Base-by-base conservation (phyloP, 768 basidiomycete genomes). In the Cystobasidium tubakii region DNA sequence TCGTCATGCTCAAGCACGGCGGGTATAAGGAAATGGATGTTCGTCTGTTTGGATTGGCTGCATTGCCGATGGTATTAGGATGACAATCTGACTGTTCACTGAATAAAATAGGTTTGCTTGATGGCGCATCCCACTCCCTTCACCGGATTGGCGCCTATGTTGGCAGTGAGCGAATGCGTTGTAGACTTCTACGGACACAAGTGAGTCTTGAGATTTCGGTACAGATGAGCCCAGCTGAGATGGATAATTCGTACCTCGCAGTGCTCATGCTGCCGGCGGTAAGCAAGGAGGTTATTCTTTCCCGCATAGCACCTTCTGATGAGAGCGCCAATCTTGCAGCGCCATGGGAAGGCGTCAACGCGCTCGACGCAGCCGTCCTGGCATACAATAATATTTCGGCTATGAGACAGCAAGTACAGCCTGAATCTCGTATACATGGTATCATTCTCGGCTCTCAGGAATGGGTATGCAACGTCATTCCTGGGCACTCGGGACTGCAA, bases 261-360 rank as follows among this genome's bases (percentile, higher is more conserved):
- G 74, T 50, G 74, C 71, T 53, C 74, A 73, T 36, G 74, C 74
- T 13, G 75, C 66, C 1, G 73, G 55, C 33, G 57, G 57, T 60
- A 34, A 25, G 57, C 33, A 6, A 10, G 13, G 17, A 12, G 3
- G 34, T 39, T 13, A 50, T 27, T 21, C 31, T 46, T 64, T 53
- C 31, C 34, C 76, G n/a, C 0, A 70, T 90, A 88, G 55, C 89
- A 90, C 4, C 90, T 91, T 77, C 90, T 90, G 19, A 88, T 87
- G n/a, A 27, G 17, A 42, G 46, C 21, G 85, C 84, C 39, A 15
- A 39, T 39, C 27, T 29, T 60, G 23, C 27, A 60, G 86, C 89
- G 13, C 91, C 91, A 1, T 92, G 91, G 89, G 90, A 93, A 81
- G 91, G 89, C 27, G 85, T 85, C 50, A 93, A 93, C 78, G 90